Evolutionary conservation across 495 filamentous ascomycete genomes (phyloP).

Genomic region (Xylaria longipes): DNA sequence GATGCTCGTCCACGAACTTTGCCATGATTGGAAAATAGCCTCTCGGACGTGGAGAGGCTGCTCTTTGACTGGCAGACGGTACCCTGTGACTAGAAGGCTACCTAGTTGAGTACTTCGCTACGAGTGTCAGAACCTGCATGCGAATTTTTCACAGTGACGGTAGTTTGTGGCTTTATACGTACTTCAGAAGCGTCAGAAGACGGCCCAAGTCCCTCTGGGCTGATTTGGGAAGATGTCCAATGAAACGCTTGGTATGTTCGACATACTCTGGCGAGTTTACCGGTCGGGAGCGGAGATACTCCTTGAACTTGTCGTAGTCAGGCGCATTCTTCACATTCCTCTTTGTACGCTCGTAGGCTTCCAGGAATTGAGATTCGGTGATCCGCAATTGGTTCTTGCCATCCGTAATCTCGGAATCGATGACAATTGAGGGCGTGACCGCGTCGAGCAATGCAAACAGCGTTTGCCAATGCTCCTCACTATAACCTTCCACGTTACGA

Average conservation of each 20-base stretch:
- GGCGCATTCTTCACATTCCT: slow-evolving; percentile 35
- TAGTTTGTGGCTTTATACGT: slow-evolving; percentile 5
- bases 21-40: slow-evolving; percentile 66
- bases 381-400: slow-evolving; percentile 36
- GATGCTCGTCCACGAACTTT: slow-evolving; percentile 61
- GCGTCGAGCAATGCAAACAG: slow-evolving; percentile 46
- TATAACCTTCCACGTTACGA: slow-evolving; percentile 38
- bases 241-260: slow-evolving; percentile 31
- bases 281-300: slow-evolving; percentile 45
- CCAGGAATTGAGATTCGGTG: slow-evolving; percentile 33
- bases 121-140: slow-evolving; percentile 6
- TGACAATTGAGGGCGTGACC: slow-evolving; percentile 42
- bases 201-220: slow-evolving; percentile 37
- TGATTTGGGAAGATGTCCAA: slow-evolving; percentile 35
- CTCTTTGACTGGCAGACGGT: slow-evolving; percentile 64
- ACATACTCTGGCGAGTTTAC: slow-evolving; percentile 38
- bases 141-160: neutral
- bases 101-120: slow-evolving; percentile 68
- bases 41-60: slow-evolving; percentile 67
- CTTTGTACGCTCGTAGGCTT: slow-evolving; percentile 32
- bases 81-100: slow-evolving; percentile 71
- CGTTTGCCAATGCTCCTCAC: slow-evolving; percentile 45
- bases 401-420: slow-evolving; percentile 35
- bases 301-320: slow-evolving; percentile 38
- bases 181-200: slow-evolving; percentile 43